phyloP scores from a whole-genome alignment of 73 alveolate genomes.

The Uronychia setigera region DNA sequence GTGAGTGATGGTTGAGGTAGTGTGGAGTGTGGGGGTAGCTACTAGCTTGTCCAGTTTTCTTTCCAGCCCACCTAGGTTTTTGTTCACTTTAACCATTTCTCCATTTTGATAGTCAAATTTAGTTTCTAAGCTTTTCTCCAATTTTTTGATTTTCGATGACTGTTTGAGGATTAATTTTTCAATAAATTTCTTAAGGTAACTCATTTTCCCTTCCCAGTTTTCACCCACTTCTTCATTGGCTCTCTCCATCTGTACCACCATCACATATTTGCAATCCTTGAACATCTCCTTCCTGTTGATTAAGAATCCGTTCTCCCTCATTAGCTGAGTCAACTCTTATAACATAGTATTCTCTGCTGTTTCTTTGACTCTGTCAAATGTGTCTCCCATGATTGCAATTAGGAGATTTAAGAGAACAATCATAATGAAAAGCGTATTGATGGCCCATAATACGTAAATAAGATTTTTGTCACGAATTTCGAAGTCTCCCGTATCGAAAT shows the following conservation, averaged over 20 bases:
- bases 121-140: too few relatives aligned
- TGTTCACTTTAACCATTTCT: too few relatives aligned
- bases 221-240: too few relatives aligned
- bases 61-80: too few relatives aligned
- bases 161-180: too few relatives aligned
- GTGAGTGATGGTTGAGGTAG: too few relatives aligned
- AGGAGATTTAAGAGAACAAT: slow-evolving; percentile 33
- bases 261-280: background rate
- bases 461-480: background rate
- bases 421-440: slow-evolving; percentile 35
- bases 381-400: slow-evolving; percentile 58
- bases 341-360: background rate
- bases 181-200: background rate
- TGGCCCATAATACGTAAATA: slow-evolving; percentile 22
- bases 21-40: too few relatives aligned
- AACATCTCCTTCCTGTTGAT: background rate
- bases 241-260: too few relatives aligned
- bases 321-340: background rate
- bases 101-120: too few relatives aligned
- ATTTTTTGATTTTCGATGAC: too few relatives aligned
- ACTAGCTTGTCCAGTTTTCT: too few relatives aligned
- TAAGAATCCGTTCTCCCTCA: background rate
- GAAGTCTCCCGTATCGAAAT: slow-evolving; percentile 34
- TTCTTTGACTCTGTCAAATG: slow-evolving; percentile 39
- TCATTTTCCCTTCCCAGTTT: background rate